These are phyloP conservation scores for Plasmodium chabaudi DNA, from an alignment of 169 alveolate genomes.

Conservation along the genomic window DNA sequence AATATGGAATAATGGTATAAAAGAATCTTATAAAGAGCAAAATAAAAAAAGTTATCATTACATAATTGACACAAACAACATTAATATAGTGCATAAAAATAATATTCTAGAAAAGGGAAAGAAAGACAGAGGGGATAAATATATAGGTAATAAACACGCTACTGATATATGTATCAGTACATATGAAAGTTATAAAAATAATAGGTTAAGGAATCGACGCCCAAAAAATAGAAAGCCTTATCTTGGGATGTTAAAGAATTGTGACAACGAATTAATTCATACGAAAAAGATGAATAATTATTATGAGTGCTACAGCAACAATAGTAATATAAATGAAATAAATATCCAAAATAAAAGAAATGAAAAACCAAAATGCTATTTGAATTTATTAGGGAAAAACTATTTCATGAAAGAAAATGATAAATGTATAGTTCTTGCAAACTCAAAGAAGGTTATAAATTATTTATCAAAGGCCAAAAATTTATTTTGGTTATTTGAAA, in stretches of 20 bases:
- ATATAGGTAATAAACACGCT: neutral
- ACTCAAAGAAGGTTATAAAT: conserved; percentile 61
- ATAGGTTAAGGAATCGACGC: conserved; percentile 3
- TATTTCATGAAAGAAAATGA: conserved; percentile 41
- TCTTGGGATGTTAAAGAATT: conserved; percentile 6
- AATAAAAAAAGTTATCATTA: no score
- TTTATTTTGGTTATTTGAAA: conserved; percentile 73
- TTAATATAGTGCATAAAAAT: neutral
- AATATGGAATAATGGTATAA: neutral
- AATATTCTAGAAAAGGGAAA: conserved; percentile 5
- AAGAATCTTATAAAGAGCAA: neutral
- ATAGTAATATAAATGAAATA: neutral
- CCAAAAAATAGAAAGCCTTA: neutral
- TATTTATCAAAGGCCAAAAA: conserved; percentile 71
- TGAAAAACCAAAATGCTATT: conserved; percentile 30
- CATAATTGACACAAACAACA: neutral
- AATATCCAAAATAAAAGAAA: neutral
- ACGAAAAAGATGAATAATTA: neutral
- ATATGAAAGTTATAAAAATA: neutral
- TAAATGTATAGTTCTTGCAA: conserved; percentile 69
- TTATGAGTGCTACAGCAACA: neutral
- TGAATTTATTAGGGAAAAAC: conserved; percentile 57
- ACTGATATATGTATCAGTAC: conserved; percentile 14
- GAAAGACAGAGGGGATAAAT: neutral
- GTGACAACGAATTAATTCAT: conserved; percentile 17